phyloP scores from a whole-genome alignment of 805 yeast genomes.

The Suhomyces emberorum region DNA sequence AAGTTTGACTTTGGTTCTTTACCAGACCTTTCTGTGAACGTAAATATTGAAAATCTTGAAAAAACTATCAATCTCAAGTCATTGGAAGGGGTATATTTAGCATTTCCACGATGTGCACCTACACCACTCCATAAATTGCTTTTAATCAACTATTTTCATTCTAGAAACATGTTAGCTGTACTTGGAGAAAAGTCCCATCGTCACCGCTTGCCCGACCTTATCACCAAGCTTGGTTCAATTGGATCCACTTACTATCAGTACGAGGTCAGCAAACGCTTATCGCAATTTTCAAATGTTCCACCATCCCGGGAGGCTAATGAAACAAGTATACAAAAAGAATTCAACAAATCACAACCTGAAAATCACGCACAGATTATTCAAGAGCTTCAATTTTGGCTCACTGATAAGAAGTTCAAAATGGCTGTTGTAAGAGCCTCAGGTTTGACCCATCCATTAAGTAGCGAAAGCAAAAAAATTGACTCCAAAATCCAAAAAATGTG shows the following conservation, averaged over 20 bases:
- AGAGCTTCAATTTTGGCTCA: slow-evolving; percentile 3
- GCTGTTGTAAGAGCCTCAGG: slow-evolving; percentile 8
- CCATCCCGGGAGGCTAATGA: slow-evolving; percentile 10
- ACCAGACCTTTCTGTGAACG: background rate
- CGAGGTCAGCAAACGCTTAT: slow-evolving; percentile 6
- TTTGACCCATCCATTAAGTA: slow-evolving; percentile 12
- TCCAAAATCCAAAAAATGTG: slow-evolving; percentile 3
- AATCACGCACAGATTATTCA: background rate
- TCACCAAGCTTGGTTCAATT: slow-evolving; percentile 15
- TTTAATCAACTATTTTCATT: slow-evolving; percentile 11
- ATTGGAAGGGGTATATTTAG: background rate
- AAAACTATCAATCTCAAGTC: background rate
- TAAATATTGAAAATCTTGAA: background rate
- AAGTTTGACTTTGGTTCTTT: background rate
- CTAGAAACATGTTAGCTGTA: slow-evolving; percentile 12
- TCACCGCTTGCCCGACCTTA: slow-evolving; percentile 12
- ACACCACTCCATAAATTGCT: slow-evolving; percentile 7
- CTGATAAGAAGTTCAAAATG: slow-evolving; percentile 14
- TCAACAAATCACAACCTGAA: background rate
- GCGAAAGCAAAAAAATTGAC: slow-evolving; percentile 1
- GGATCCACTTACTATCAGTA: slow-evolving; percentile 15
- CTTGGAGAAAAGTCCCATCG: slow-evolving; percentile 4
- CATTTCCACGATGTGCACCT: background rate
- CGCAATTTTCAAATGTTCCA: slow-evolving; percentile 4
- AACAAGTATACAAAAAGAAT: too few relatives aligned